phyloP scores from a whole-genome alignment of 192 early-diverging fungal genomes.

The Chytriomyces hyalinus region DNA sequence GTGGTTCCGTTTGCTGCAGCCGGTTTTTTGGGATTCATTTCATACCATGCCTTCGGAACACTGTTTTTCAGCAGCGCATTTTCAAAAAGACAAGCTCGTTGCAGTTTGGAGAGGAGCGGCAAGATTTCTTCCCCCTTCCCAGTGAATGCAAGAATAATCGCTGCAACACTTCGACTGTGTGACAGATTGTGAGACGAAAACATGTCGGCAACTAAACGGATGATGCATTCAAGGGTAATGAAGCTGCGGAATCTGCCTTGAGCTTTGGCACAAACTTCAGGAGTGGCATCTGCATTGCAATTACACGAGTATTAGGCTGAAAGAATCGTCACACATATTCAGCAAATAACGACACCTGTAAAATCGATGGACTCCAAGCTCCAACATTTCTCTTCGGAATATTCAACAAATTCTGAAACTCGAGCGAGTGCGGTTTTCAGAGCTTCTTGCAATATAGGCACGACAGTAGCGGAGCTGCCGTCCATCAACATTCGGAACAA shows the following conservation, averaged over 20 bases:
- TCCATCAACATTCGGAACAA: constrained; percentile 75
- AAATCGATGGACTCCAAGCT: constrained; percentile 65
- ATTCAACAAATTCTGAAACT: constrained; percentile 55
- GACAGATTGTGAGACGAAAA: constrained; percentile 70
- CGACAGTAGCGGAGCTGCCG: constrained; percentile 58
- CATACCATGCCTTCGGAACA: constrained; percentile 75
- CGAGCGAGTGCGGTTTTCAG: constrained; percentile 54
- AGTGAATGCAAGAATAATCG: constrained; percentile 68
- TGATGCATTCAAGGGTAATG: constrained; percentile 65
- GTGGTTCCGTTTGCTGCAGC: neutral
- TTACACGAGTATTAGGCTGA: neutral
- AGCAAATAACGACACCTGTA: constrained; percentile 46
- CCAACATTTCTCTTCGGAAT: constrained; percentile 28
- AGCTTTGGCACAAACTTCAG: constrained; percentile 36
- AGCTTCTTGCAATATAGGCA: constrained; percentile 58
- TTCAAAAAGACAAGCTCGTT: constrained; percentile 73
- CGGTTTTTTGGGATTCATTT: constrained; percentile 31
- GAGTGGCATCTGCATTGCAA: constrained; percentile 25
- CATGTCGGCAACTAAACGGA: constrained; percentile 71
- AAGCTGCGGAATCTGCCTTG: constrained; percentile 61
- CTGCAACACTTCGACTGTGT: constrained; percentile 65
- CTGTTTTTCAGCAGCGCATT: constrained; percentile 59
- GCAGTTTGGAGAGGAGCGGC: constrained; percentile 60
- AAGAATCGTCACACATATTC: neutral
- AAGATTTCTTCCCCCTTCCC: constrained; percentile 58